Evolutionary conservation across 257 asterid genomes (phyloP).

Genomic region (Solanum neorickii): DNA sequence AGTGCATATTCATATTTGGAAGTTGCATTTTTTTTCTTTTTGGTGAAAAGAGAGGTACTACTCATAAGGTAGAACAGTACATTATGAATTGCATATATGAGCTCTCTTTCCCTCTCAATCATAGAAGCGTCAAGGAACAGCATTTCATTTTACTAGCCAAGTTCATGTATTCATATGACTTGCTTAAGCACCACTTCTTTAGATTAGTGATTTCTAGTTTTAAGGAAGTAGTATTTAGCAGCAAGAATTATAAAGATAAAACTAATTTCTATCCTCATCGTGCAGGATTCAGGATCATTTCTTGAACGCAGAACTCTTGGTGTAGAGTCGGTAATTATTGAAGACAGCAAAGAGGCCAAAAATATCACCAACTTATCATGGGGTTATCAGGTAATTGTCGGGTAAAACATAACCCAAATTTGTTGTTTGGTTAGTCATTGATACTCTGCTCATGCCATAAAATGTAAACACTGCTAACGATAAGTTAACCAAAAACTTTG

Average conservation of each 20-base stretch:
- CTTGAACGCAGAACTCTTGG: slow-evolving; percentile 62
- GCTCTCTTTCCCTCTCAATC: neutral
- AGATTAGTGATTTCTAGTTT: neutral
- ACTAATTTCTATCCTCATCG: neutral
- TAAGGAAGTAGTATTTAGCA: neutral
- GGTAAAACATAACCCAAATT: neutral
- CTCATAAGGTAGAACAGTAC: neutral
- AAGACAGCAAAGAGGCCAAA: slow-evolving; percentile 6
- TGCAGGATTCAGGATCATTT: slow-evolving; percentile 73
- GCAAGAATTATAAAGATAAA: neutral
- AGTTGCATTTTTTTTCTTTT: neutral
- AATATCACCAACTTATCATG: slow-evolving; percentile 32
- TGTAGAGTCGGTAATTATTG: slow-evolving; percentile 25
- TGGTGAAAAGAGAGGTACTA: neutral
- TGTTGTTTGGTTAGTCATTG: neutral
- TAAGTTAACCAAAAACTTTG: neutral
- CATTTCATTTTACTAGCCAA: neutral
- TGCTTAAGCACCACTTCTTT: neutral
- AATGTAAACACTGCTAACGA: neutral
- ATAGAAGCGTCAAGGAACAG: neutral
- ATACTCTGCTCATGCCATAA: neutral
- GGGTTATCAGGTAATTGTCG: slow-evolving; percentile 61
- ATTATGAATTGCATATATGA: neutral
- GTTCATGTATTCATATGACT: neutral
- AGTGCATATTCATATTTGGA: neutral